Evolutionary conservation across 345 rosid genomes (phyloP).

Genomic region (Rhodomyrtus tomentosa): DNA sequence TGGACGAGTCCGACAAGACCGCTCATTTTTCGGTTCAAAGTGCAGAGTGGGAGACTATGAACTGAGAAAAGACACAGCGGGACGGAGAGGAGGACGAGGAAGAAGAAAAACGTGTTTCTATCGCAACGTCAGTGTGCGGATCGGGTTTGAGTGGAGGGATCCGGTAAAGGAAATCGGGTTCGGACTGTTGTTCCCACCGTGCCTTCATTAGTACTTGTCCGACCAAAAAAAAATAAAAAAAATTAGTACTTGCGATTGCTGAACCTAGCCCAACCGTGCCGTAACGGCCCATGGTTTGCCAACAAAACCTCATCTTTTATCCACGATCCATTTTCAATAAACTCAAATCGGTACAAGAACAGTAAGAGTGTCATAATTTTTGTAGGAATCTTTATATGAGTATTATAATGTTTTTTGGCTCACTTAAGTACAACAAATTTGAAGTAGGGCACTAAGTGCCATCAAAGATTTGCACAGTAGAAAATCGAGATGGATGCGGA

Average conservation of each 20-base stretch:
- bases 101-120: neutral
- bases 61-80: neutral
- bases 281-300: neutral
- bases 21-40: neutral
- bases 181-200: neutral
- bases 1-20: neutral
- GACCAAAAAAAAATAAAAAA: no score
- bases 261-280: neutral
- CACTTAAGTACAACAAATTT: no score
- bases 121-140: neutral
- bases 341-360: neutral
- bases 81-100: neutral
- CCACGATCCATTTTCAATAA: neutral
- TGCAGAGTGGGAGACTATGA: neutral
- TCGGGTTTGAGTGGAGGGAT: neutral
- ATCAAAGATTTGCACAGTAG: no score
- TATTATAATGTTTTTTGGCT: no score
- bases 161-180: neutral
- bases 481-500: no score
- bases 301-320: neutral
- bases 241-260: no score
- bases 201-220: no score
- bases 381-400: no score
- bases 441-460: no score
- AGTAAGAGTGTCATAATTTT: no score